phyloP scores from a whole-genome alignment of 345 rosid genomes.

The Heritiera littoralis region DNA sequence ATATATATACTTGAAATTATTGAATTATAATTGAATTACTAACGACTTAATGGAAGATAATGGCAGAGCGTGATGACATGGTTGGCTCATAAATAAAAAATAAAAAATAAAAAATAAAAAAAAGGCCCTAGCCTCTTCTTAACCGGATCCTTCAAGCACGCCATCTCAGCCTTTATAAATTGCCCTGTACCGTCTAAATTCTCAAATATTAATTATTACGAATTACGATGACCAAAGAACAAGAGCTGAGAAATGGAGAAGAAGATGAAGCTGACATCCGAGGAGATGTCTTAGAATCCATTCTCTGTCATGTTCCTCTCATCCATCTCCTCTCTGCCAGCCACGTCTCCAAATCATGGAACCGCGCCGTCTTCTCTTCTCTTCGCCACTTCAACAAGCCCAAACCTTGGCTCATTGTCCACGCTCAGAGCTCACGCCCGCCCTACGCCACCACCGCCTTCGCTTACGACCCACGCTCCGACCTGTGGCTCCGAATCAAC shows the following conservation, averaged over 20 bases:
- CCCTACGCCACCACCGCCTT: constrained; percentile 38
- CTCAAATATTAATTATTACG: background rate
- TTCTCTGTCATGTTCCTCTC: constrained; percentile 57
- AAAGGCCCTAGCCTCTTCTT: too few relatives aligned
- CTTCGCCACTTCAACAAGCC: constrained; percentile 45
- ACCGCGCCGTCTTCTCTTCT: constrained; percentile 60
- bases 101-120: too few relatives aligned
- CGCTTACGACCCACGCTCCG: constrained; percentile 80
- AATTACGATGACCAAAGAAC: background rate
- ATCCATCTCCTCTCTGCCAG: constrained; percentile 57
- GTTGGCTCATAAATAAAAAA: too few relatives aligned
- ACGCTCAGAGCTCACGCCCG: constrained; percentile 40
- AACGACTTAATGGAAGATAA: too few relatives aligned
- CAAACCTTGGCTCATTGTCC: constrained; percentile 73
- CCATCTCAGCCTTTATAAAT: background rate
- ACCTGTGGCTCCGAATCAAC: constrained; percentile 52
- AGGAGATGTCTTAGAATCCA: constrained; percentile 57
- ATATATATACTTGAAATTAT: too few relatives aligned
- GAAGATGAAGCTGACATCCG: constrained; percentile 19
- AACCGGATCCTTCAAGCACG: too few relatives aligned
- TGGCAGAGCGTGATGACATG: too few relatives aligned
- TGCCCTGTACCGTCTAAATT: background rate
- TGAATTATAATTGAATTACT: too few relatives aligned
- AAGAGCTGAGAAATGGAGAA: background rate
- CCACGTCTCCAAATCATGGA: constrained; percentile 73